Percentiles rank a stretch among this genome's conserved stretches.
These are phyloP conservation scores for Monilinia polystroma DNA, from an alignment of 2,329 filamentous ascomycete genomes.

Conservation along the genomic window DNA sequence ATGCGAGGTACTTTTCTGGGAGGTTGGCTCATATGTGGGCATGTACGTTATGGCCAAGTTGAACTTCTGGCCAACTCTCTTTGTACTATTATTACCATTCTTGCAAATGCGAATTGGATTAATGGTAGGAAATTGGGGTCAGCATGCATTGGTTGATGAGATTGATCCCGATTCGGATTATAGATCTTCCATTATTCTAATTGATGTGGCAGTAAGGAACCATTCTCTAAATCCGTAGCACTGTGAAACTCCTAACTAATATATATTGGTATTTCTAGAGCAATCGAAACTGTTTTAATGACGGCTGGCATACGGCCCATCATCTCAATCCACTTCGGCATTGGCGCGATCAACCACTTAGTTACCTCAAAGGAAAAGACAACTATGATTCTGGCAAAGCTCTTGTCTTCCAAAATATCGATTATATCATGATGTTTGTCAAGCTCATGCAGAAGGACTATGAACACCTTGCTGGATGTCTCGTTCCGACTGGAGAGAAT, in stretches of 20 bases:
- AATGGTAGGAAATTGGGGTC: slow-evolving; percentile 84
- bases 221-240: slow-evolving; percentile 2
- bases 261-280: slow-evolving; percentile 49
- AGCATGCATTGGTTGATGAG: slow-evolving; percentile 77
- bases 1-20: slow-evolving; percentile 58
- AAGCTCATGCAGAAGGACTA: slow-evolving; percentile 71
- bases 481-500: slow-evolving; percentile 74
- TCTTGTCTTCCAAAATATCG: slow-evolving; percentile 77
- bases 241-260: slow-evolving; percentile 22
- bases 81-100: slow-evolving; percentile 66
- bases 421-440: slow-evolving; percentile 74
- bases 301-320: slow-evolving; percentile 79
- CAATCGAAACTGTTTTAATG: slow-evolving; percentile 80
- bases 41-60: slow-evolving; percentile 54
- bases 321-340: slow-evolving; percentile 76
- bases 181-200: slow-evolving; percentile 73
- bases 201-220: slow-evolving; percentile 68
- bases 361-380: slow-evolving; percentile 68
- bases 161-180: slow-evolving; percentile 75
- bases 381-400: slow-evolving; percentile 66
- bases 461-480: slow-evolving; percentile 61
- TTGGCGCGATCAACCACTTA: slow-evolving; percentile 76
- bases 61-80: slow-evolving; percentile 53
- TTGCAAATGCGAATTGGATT: slow-evolving; percentile 65
- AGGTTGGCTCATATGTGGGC: slow-evolving; percentile 57